Percentiles rank a stretch among this genome's conserved stretches.
phyloP scores from a whole-genome alignment of 2,329 filamentous ascomycete species.

The Talaromyces sp. region DNA sequence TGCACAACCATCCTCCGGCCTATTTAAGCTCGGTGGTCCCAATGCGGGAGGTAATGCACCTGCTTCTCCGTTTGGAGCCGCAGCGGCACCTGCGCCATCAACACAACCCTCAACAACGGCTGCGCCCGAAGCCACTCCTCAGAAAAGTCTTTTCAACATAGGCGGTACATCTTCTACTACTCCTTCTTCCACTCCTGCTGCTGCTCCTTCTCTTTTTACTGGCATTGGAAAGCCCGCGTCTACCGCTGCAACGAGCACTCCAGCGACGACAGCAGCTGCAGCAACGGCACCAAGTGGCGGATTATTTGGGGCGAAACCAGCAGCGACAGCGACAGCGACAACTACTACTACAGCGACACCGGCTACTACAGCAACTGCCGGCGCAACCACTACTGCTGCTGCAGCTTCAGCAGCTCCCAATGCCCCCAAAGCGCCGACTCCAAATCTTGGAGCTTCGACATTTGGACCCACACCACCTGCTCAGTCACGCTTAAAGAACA shows the following conservation, averaged over 20 bases:
- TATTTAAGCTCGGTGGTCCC: constrained; percentile 25
- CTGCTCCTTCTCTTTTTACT: constrained; percentile 27
- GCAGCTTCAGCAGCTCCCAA: constrained; percentile 26
- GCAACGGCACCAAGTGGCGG: constrained; percentile 17
- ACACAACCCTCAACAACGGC: constrained; percentile 22
- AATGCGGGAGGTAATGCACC: constrained; percentile 16
- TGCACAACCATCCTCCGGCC: constrained; percentile 24
- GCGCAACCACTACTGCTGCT: constrained; percentile 27
- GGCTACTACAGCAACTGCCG: constrained; percentile 20
- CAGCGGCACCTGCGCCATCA: constrained; percentile 13
- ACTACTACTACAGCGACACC: constrained; percentile 25
- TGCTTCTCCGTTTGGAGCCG: constrained; percentile 9
- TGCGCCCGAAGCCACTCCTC: constrained; percentile 29
- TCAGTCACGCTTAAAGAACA: constrained; percentile 89
- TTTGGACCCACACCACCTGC: constrained; percentile 71
- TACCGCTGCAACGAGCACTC: constrained; percentile 23
- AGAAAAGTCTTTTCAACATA: constrained; percentile 31
- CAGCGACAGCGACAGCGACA: constrained; percentile 11
- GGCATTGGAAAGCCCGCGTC: constrained; percentile 23
- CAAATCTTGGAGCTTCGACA: constrained; percentile 64
- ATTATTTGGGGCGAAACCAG: constrained; percentile 13
- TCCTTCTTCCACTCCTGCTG: constrained; percentile 28
- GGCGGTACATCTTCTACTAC: constrained; percentile 28
- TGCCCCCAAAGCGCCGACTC: constrained; percentile 28
- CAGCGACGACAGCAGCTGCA: constrained; percentile 15